Conservation (phyloP, 2,329 filamentous ascomycete genomes). For the Trichoderma cornu-damae region DNA sequence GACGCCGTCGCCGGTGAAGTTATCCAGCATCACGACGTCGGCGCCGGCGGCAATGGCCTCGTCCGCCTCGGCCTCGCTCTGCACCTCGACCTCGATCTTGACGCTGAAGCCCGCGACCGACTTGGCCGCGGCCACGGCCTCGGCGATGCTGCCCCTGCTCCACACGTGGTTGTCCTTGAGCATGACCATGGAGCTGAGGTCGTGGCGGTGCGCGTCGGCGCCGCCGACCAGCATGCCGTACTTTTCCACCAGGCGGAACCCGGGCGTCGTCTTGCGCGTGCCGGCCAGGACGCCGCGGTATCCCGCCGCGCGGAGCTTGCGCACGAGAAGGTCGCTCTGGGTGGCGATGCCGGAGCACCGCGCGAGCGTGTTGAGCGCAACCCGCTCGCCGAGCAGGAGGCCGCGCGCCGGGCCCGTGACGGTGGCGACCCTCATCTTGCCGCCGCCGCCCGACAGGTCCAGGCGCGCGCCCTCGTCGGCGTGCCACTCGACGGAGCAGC, state of each 20-base stretch:
- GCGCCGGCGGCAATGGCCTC: slow-evolving; percentile 87
- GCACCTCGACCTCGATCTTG: slow-evolving; percentile 95
- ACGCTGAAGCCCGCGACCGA: slow-evolving; percentile 80
- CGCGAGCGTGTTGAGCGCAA: slow-evolving; percentile 84
- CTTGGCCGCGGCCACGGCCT: slow-evolving; percentile 79
- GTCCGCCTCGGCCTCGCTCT: slow-evolving; percentile 80
- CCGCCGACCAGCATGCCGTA: slow-evolving; percentile 96
- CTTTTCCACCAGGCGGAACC: slow-evolving; percentile 93
- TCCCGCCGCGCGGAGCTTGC: slow-evolving; percentile 57
- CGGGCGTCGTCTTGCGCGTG: slow-evolving; percentile 94
- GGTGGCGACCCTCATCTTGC: slow-evolving; percentile 64
- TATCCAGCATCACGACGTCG: slow-evolving; percentile 96
- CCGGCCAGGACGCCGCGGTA: slow-evolving; percentile 84
- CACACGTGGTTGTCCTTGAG: slow-evolving; percentile 98
- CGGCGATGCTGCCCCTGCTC: slow-evolving; percentile 79
- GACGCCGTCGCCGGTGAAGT: slow-evolving; percentile 78
- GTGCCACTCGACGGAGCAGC: slow-evolving; percentile 89
- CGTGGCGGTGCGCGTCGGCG: slow-evolving; percentile 85
- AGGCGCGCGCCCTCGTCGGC: slow-evolving; percentile 68
- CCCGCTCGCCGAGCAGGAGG: slow-evolving; percentile 84
- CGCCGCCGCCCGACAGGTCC: slow-evolving; percentile 42
- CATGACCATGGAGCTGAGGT: slow-evolving; percentile 94
- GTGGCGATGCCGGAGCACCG: slow-evolving; percentile 89
- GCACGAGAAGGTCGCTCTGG: slow-evolving; percentile 52
- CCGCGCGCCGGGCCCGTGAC: slow-evolving; percentile 76